Evolutionary conservation across 495 filamentous ascomycete species (phyloP).

Genomic region (Collariella sp.): DNA sequence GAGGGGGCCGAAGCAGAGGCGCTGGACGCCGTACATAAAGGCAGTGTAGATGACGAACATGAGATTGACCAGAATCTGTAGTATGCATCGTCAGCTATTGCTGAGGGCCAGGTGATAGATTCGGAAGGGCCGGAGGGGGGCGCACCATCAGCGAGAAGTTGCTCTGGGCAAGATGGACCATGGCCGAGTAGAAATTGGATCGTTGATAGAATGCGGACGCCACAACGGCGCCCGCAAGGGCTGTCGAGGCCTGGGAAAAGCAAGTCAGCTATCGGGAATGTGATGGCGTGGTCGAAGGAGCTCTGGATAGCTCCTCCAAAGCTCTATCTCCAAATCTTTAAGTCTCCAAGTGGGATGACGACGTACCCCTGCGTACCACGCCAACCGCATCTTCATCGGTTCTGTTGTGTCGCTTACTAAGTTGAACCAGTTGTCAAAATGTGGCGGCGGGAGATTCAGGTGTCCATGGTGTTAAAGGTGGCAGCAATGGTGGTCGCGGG

Average conservation of each 20-base stretch:
- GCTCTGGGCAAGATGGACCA: slow-evolving; percentile 91
- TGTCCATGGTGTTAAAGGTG: slow-evolving; percentile 15
- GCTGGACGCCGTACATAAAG: slow-evolving; percentile 78
- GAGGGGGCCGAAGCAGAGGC: slow-evolving; percentile 82
- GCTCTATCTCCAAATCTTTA: background rate
- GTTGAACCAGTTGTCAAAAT: background rate
- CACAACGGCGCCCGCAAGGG: slow-evolving; percentile 33
- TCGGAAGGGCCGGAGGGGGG: slow-evolving; percentile 3
- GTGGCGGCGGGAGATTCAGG: slow-evolving; percentile 18
- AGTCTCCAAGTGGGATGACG: background rate
- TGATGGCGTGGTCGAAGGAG: background rate
- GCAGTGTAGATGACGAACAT: slow-evolving; percentile 66
- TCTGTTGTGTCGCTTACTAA: background rate
- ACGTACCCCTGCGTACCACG: slow-evolving; percentile 51
- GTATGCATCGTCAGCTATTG: slow-evolving; percentile 2
- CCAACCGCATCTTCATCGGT: slow-evolving; percentile 43
- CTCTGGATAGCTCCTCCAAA: background rate
- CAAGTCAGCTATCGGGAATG: slow-evolving; percentile 7
- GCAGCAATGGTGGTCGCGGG: slow-evolving; percentile 6
- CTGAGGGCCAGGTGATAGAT: background rate
- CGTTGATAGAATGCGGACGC: slow-evolving; percentile 87
- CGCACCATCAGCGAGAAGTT: slow-evolving; percentile 87
- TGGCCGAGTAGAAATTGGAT: slow-evolving; percentile 94
- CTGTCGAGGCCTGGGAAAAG: slow-evolving; percentile 17
- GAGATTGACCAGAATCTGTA: slow-evolving; percentile 80